These are phyloP conservation scores for Vitrella brassicaformis DNA, from an alignment of 73 alveolate genomes.

Conservation along the genomic window DNA sequence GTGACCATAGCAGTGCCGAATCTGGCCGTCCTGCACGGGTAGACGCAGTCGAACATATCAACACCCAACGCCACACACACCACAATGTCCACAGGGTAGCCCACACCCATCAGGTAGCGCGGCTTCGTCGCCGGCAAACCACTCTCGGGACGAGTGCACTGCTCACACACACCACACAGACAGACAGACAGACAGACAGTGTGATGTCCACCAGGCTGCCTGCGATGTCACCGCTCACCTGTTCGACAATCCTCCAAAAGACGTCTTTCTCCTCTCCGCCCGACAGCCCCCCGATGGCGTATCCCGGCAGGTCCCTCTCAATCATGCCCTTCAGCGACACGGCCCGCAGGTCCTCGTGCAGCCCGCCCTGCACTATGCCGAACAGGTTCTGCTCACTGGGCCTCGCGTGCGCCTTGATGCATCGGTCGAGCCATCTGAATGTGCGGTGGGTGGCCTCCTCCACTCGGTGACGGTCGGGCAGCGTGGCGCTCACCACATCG, in stretches of 20 bases:
- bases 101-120: constrained; percentile 99
- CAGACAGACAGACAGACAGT: background rate
- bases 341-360: constrained; percentile 56
- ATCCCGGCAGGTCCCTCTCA: constrained; percentile 89
- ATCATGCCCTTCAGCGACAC: constrained; percentile 77
- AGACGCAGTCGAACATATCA: constrained; percentile 71
- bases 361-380: constrained; percentile 87
- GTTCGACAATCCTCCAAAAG: constrained; percentile 86
- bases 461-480: constrained; percentile 67
- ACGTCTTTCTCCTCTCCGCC: constrained; percentile 98
- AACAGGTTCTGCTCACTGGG: constrained; percentile 79
- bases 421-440: constrained; percentile 92
- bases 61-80: constrained; percentile 96
- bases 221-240: too few relatives aligned
- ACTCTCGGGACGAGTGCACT: constrained; percentile 21
- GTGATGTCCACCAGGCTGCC: too few relatives aligned
- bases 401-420: constrained; percentile 66
- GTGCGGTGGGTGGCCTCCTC: constrained; percentile 95
- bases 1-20: constrained; percentile 27
- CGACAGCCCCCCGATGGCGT: constrained; percentile 99
- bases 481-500: constrained; percentile 8
- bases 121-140: constrained; percentile 92
- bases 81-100: constrained; percentile 95
- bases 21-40: constrained; percentile 36
- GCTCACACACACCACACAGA: background rate